phyloP scores from a whole-genome alignment of 345 rosid genomes.

The Noccaea caerulescens region DNA sequence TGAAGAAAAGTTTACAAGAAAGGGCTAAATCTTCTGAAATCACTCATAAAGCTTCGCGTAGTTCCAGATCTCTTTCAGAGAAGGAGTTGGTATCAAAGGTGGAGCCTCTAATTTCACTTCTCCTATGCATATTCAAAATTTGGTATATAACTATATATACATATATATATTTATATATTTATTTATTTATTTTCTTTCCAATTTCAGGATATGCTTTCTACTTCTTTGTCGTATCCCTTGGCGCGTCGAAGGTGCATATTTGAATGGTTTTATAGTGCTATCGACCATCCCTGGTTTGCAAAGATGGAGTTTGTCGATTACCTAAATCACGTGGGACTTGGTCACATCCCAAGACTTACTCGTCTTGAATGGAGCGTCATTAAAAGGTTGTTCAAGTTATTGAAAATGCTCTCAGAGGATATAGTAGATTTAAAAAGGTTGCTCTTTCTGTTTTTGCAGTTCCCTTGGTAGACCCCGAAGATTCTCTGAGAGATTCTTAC shows the following conservation, averaged over 20 bases:
- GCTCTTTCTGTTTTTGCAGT: slow-evolving; percentile 52
- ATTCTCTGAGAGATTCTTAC: slow-evolving; percentile 80
- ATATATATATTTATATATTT: neutral
- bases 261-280: slow-evolving; percentile 97
- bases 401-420: slow-evolving; percentile 18
- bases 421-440: slow-evolving; percentile 10
- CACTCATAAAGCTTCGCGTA: slow-evolving; percentile 49
- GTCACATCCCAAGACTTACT: slow-evolving; percentile 90
- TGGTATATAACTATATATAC: neutral
- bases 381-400: slow-evolving; percentile 61
- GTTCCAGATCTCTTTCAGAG: slow-evolving; percentile 43
- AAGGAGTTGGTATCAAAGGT: slow-evolving; percentile 50
- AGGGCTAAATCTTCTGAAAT: slow-evolving; percentile 51
- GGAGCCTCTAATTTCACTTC: slow-evolving; percentile 28
- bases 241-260: slow-evolving; percentile 89
- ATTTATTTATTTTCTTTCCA: slow-evolving; percentile 23
- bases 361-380: slow-evolving; percentile 99
- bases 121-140: slow-evolving; percentile 48
- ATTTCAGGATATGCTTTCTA: slow-evolving; percentile 72
- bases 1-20: slow-evolving; percentile 53
- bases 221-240: slow-evolving; percentile 62
- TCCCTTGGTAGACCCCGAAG: slow-evolving; percentile 98
- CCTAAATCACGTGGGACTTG: slow-evolving; percentile 91
- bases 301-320: slow-evolving; percentile 95
- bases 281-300: slow-evolving; percentile 98